phyloP scores from a whole-genome alignment of 2,329 filamentous ascomycete genomes.

The Gnomoniopsis smithogilvyi region DNA sequence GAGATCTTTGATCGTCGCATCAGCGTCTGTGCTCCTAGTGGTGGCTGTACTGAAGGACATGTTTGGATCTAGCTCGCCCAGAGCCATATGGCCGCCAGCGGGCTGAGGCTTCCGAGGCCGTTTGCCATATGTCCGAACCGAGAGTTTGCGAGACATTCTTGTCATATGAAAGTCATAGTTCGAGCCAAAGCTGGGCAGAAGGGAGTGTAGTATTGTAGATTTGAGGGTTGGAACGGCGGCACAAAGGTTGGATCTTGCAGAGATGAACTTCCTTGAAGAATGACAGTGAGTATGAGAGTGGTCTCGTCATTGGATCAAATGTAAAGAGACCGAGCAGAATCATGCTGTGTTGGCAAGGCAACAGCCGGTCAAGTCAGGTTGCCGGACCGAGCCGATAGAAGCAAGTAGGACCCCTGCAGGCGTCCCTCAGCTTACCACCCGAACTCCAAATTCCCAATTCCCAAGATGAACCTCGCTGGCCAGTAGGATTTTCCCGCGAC shows the following conservation, averaged over 20 bases:
- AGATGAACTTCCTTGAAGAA: not conserved
- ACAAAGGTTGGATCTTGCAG: not conserved
- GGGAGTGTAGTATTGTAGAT: not conserved
- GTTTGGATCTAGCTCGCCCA: constrained; percentile 27
- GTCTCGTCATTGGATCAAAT: not conserved
- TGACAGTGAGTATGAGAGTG: not conserved
- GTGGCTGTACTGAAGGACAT: constrained; percentile 25
- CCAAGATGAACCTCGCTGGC: not conserved
- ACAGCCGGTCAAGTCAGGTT: constrained; percentile 1
- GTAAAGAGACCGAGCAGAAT: not conserved
- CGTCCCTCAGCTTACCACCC: not conserved
- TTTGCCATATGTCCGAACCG: constrained; percentile 44
- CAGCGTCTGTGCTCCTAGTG: constrained; percentile 21
- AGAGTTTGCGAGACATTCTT: constrained; percentile 14
- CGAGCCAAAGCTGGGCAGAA: not conserved
- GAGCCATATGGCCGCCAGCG: constrained; percentile 24
- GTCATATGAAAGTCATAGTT: constrained; percentile 15
- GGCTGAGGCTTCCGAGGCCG: constrained; percentile 36
- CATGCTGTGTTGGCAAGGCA: not conserved
- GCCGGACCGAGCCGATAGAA: not conserved
- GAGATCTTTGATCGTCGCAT: constrained; percentile 20
- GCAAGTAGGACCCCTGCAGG: not conserved
- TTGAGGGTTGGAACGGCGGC: no score
- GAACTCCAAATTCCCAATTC: constrained; percentile 1
- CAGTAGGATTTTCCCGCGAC: constrained; percentile 13